These are phyloP conservation scores for Tetracladium setigerum DNA, from an alignment of 495 filamentous ascomycete species.

Conservation along the genomic window DNA sequence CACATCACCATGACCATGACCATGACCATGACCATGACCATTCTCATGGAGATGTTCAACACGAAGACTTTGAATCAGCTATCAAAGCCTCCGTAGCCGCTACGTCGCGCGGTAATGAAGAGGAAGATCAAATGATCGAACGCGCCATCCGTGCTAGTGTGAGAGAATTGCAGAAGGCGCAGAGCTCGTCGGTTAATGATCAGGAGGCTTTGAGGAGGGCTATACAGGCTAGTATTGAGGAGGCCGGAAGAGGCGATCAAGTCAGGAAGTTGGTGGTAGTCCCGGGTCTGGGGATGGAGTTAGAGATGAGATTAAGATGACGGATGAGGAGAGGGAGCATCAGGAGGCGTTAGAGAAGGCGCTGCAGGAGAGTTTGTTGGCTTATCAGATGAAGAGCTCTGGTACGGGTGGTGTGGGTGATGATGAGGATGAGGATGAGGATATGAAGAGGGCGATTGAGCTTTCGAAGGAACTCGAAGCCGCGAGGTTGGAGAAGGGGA, in stretches of 20 bases:
- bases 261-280: slow-evolving; percentile 15
- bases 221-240: slow-evolving; percentile 22
- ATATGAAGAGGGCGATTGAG: slow-evolving; percentile 29
- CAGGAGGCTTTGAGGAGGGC: slow-evolving; percentile 27
- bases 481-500: slow-evolving; percentile 1
- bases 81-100: slow-evolving; percentile 59
- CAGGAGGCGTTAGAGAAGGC: slow-evolving; percentile 51
- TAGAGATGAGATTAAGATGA: neutral
- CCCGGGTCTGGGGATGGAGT: slow-evolving; percentile 2
- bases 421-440: slow-evolving; percentile 32
- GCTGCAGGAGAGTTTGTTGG: slow-evolving; percentile 44
- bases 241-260: slow-evolving; percentile 3
- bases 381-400: slow-evolving; percentile 24
- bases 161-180: slow-evolving; percentile 40
- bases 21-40: neutral
- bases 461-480: slow-evolving; percentile 12
- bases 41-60: slow-evolving; percentile 25
- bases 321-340: slow-evolving; percentile 38
- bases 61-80: slow-evolving; percentile 55
- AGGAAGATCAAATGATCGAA: slow-evolving; percentile 63
- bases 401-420: slow-evolving; percentile 13
- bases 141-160: slow-evolving; percentile 62
- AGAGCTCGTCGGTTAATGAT: slow-evolving; percentile 18
- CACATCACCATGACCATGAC: neutral
- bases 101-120: slow-evolving; percentile 56